phyloP scores from a whole-genome alignment of 768 basidiomycete genomes.

The Leccinellum albellum region DNA sequence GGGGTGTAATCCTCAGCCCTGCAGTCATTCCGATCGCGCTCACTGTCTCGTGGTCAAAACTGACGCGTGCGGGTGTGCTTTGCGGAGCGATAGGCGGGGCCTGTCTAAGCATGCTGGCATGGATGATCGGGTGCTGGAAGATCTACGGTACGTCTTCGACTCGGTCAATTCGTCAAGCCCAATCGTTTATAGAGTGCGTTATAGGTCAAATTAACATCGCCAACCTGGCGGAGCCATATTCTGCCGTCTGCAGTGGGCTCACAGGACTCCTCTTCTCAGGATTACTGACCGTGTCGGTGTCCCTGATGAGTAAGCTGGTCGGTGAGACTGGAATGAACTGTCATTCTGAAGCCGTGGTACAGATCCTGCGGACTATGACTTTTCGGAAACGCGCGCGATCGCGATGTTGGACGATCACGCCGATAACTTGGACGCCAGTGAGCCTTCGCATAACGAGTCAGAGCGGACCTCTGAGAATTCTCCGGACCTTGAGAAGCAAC shows the following conservation, averaged over 20 bases:
- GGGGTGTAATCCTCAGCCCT: constrained; percentile 47
- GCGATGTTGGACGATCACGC: constrained; percentile 25
- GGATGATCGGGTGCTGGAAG: constrained; percentile 52
- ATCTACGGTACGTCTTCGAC: constrained; percentile 35
- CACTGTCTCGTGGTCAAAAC: constrained; percentile 45
- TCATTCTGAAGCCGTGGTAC: constrained; percentile 2
- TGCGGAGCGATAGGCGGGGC: constrained; percentile 41
- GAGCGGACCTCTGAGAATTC: not conserved
- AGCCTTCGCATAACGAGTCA: not conserved
- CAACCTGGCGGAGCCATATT: constrained; percentile 38
- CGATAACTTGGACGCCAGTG: not conserved
- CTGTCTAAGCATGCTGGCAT: constrained; percentile 42
- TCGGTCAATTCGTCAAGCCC: not conserved
- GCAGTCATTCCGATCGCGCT: constrained; percentile 49
- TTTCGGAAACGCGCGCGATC: constrained; percentile 35
- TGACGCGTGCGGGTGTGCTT: constrained; percentile 39
- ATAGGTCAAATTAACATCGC: constrained; percentile 35
- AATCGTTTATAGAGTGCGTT: not conserved
- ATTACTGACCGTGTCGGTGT: constrained; percentile 33
- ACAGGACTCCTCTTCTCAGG: constrained; percentile 38
- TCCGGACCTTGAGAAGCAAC: constrained; percentile 17
- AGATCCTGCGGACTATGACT: constrained; percentile 38
- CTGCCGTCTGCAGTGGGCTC: constrained; percentile 37
- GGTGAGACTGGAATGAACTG: not conserved
- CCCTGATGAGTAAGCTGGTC: constrained; percentile 30